Base-by-base conservation (phyloP, 1,284 basidiomycete genomes). In the Fistulinella cinereoalba region DNA sequence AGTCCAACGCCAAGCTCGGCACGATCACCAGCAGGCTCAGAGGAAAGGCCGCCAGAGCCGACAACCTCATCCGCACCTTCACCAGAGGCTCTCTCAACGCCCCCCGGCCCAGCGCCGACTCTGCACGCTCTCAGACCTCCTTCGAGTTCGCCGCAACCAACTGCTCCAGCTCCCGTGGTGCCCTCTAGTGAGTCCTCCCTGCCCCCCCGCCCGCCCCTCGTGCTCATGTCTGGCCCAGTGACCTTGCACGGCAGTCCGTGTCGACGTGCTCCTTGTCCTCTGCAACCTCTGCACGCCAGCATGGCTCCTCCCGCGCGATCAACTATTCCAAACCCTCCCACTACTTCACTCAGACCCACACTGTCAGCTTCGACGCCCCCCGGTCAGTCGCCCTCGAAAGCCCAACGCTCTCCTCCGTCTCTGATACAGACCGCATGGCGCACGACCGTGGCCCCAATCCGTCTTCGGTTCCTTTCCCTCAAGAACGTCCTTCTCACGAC, bases 51-150 rank as follows among this genome's bases (percentile, higher is more conserved):
- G 44, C 56, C 33, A 70, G 57, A 51, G 56, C 59, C 13, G 65
- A 75, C 68, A 55, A 59, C 48, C 53, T 71, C 67, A 71, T 72
- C 52, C 69, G 68, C 46, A 62, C 60, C 25, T 74, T 80, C 46
- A 76, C 75, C 50, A 71, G 75, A 41, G 67, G 73, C 49, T 61
- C 72, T 19, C 74, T 70, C 47, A 66, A 61, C 44, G 60, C 67
- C n/a, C 58, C 70, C 39, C 72, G 83, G 46, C 80, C 80, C 9
- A 88, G 85, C 55, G 68, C 65, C 40, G 85, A 88, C 40, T 88
- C 84, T 11, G 62, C 64, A 46, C 72, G 74, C 50, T 82, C 81
- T 16, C 69, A 74, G 43, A 55, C 70, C 43, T 85, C 83, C 1
- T 75, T 83, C 39, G 85, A 88, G 44, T 75, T 75, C 21, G 68